Evolutionary conservation across 768 basidiomycete genomes (phyloP).

Genomic region (Mycena galericulata): DNA sequence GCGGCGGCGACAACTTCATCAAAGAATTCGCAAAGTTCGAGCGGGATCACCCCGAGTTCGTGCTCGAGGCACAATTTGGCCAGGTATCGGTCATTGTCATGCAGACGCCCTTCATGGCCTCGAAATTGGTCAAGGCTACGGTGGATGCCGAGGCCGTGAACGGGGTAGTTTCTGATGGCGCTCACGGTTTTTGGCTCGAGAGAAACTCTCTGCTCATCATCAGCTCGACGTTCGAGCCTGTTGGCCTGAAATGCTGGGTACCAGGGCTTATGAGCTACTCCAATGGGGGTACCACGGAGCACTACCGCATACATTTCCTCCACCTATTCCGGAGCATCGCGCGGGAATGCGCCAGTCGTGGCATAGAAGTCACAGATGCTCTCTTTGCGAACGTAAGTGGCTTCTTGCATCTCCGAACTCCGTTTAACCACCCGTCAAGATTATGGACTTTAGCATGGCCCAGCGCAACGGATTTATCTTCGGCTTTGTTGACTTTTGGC

Average conservation of each 20-base stretch:
- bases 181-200: slow-evolving; percentile 41
- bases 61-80: background rate
- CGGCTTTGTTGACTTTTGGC: slow-evolving; percentile 44
- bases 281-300: no score
- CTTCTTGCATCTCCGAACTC: background rate
- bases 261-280: slow-evolving; percentile 47
- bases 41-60: background rate
- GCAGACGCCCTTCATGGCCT: background rate
- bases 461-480: slow-evolving; percentile 44
- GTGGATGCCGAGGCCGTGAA: slow-evolving; percentile 19
- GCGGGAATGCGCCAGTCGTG: slow-evolving; percentile 28
- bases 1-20: no score
- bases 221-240: slow-evolving; percentile 34
- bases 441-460: slow-evolving; percentile 51
- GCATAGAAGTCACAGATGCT: slow-evolving; percentile 19
- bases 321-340: slow-evolving; percentile 43
- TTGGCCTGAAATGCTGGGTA: slow-evolving; percentile 41
- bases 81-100: background rate
- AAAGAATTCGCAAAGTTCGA: background rate
- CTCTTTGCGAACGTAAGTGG: slow-evolving; percentile 1
- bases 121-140: background rate
- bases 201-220: slow-evolving; percentile 38
- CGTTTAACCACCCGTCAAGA: slow-evolving; percentile 28
- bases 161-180: slow-evolving; percentile 45
- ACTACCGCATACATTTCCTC: slow-evolving; percentile 44